Evolutionary conservation across 441 rosid species (phyloP).

Genomic region (Geranium incanum): DNA sequence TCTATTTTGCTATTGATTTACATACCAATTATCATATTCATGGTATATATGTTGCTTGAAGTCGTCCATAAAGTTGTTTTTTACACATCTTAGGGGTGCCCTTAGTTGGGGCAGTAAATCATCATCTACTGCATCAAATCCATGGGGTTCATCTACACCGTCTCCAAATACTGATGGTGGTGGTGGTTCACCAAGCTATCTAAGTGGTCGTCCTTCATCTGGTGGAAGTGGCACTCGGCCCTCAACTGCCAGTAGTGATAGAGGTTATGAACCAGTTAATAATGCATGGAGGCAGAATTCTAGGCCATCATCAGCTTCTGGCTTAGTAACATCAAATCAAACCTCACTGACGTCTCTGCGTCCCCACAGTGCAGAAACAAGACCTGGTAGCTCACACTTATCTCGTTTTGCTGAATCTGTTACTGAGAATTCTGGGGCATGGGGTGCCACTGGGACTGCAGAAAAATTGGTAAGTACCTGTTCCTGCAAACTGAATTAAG

Average conservation of each 20-base stretch:
- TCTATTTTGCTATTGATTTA: neutral
- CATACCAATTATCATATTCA: neutral
- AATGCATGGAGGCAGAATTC: constrained; percentile 72
- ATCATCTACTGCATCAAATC: constrained; percentile 59
- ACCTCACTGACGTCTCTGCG: constrained; percentile 56
- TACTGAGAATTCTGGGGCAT: constrained; percentile 57
- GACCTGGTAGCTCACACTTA: constrained; percentile 93
- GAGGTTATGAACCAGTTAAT: constrained; percentile 48
- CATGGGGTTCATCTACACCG: constrained; percentile 74
- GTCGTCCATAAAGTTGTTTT: constrained; percentile 15
- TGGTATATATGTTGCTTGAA: constrained; percentile 6
- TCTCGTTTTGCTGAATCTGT: constrained; percentile 87
- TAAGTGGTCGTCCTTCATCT: constrained; percentile 88
- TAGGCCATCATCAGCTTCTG: constrained; percentile 97
- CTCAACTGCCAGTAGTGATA: constrained; percentile 87
- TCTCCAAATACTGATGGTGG: constrained; percentile 74
- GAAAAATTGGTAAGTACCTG: constrained; percentile 30
- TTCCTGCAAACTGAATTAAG: neutral
- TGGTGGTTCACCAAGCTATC: constrained; percentile 69
- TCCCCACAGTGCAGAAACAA: constrained; percentile 96
- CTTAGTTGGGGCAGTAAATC: constrained; percentile 91
- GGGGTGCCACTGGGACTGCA: constrained; percentile 41
- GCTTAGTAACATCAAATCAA: constrained; percentile 66
- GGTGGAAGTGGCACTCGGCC: constrained; percentile 92
- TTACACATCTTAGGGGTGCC: constrained; percentile 59